Base-by-base conservation (phyloP, 768 basidiomycete genomes). In the Rhizopogon salebrosus region DNA sequence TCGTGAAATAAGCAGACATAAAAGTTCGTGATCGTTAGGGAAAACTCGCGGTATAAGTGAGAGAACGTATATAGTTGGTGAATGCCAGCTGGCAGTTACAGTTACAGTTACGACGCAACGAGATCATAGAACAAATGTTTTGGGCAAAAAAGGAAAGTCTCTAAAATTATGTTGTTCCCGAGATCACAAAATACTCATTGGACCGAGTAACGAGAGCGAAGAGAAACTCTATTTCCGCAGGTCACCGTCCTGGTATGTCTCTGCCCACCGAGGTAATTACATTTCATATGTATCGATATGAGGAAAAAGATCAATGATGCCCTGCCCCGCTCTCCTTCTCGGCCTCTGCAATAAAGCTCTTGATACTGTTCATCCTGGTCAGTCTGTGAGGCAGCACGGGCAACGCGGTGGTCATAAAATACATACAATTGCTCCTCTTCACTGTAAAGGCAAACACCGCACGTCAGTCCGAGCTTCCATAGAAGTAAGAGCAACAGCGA, bases 391-490 rank as follows among this genome's bases (percentile, higher is more conserved):
- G 63, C 64, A 60, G 60, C 60, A 60, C 51, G 35, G 54, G 49
- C 24, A 20, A 34, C 51, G 20, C 34, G 36, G 18, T 54, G 35
- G 35, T 48, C 6, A 54, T 51, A 34, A 37, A 38, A 59, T 66
- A 82, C 80, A 69, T 73, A 92, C 90, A 92, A 92, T 58, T 84
- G 76, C 64, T 89, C 90, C 67, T 93, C 91, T 68, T 92, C 89
- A 56, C 89, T 92, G 31, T 46, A 34, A 14, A 13, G 31, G 10
- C 31, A 64, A 43, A 36, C 26, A 20, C 23, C 48, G 34, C 54
- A 55, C 46, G 7, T 65, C 6, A 66, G 59, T 35, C 3, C 16
- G 6, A 18, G 13, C 18, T 20, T 34, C 14, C 45, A 35, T 11
- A 38, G 26, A 9, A 10, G 42, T 6, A 22, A 31, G 41, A 23